Base-by-base conservation (phyloP, 495 filamentous ascomycete species). In the Penicillium ochrochloron region DNA sequence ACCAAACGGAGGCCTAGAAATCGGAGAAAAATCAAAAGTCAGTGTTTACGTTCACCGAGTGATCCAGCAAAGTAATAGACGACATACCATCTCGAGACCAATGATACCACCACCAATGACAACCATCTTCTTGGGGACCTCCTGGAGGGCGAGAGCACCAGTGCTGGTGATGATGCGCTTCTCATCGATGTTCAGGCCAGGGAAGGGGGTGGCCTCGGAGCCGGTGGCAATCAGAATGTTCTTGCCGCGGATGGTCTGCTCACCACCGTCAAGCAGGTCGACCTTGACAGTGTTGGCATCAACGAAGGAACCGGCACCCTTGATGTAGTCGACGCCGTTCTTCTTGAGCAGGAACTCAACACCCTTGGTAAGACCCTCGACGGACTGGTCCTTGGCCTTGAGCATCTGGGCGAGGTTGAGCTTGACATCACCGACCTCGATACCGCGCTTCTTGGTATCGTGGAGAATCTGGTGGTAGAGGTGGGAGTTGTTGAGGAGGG, bases 51-150 rank as follows among this genome's bases (percentile, higher is more conserved):
- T 21, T 52, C 48, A 31, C 25, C 19, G 21, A 52, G 15, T 7
- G 6, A 31, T n/a, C 25, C n/a, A 39, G 33, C n/a, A 23, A 56
- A 35, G 2, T 6, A 7, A 35, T 8, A 21, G 15, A 9, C 11
- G 35, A 64, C 83, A 57, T 76, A 90, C 89, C 95, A 99, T 98
- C 82, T 99, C 95, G 41, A 99, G 87, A 75, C 95, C 95, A 73
- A 99, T 99, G 76, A 99, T 99, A 77, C 95, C 95, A 76, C 95
- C 95, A 67, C 95, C 95, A 70, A 99, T 98, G 66, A 99, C 95
- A 65, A 94, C 82, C 92, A 99, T 90, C 85, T 93, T 96, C 87
- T 97, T 93, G 50, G 95, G 95, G 34, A 98, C 91, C 84, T 96
- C 84, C 66, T 90, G 81, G 50, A 99, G 84, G 23, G 92, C 84